A percentile compares a stretch with the other conserved stretches of the same genome.
These are phyloP conservation scores for Lodderomyces pseudojiufengensis DNA, from an alignment of 1,139 yeast genomes.

Conservation along the genomic window DNA sequence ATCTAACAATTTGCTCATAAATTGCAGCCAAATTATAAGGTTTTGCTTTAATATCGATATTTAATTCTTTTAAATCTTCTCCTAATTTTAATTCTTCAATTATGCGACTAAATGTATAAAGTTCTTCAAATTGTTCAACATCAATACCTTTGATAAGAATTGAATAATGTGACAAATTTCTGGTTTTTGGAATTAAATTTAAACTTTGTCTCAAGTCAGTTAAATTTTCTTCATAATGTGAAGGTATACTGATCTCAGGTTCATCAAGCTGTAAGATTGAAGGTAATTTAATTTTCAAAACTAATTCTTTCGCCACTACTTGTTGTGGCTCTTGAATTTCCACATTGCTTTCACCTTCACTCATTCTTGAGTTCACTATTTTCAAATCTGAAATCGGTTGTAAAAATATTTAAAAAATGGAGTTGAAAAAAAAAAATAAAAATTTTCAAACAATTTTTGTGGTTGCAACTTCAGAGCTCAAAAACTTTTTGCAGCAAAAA, in stretches of 20 bases:
- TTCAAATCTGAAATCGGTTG: no score
- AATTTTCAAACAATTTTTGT: no score
- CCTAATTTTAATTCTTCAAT: conserved; percentile 22
- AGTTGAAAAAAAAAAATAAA: no score
- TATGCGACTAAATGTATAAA: conserved; percentile 30
- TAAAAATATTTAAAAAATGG: not conserved
- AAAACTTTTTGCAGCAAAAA: no score
- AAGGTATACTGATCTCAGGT: conserved; percentile 12
- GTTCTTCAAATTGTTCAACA: conserved; percentile 33
- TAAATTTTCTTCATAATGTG: conserved; percentile 43
- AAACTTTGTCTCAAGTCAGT: conserved; percentile 60
- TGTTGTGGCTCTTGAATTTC: conserved; percentile 12
- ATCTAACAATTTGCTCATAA: conserved; percentile 38
- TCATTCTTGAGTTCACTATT: no score
- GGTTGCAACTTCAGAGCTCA: no score
- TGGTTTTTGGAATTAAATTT: conserved; percentile 49
- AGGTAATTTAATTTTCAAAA: conserved; percentile 33
- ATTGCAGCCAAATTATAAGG: conserved; percentile 39
- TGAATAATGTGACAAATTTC: conserved; percentile 59
- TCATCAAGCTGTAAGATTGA: conserved; percentile 20
- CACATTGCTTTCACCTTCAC: not conserved
- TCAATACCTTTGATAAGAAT: conserved; percentile 37
- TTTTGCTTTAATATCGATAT: conserved; percentile 26
- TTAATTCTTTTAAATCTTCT: conserved; percentile 17
- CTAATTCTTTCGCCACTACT: conserved; percentile 19